Evolutionary conservation across 768 basidiomycete species (phyloP), one percentile per base, ranked within the genome.

Genomic region (Russula earlei): DNA sequence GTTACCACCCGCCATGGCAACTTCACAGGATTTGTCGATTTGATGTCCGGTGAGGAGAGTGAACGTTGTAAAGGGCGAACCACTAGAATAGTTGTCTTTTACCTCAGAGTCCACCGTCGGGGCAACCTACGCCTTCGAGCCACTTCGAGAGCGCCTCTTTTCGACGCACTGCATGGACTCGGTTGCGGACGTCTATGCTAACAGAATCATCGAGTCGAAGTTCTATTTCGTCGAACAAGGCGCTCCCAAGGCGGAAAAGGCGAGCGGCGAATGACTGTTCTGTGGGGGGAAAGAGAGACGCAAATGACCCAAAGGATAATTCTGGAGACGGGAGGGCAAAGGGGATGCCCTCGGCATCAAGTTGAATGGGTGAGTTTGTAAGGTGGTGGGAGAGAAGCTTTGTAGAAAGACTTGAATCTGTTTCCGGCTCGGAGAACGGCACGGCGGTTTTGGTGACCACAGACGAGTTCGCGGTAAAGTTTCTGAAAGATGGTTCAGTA

Each of bases 31-130:
- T 44, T 83, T 81, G 60, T 84, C 83, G n/a, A 94, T 72, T 65
- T 97, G 88, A 67, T 96, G 80, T 3, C 93, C 94, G 0, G 88
- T 87, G 2, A 99, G 78, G 52, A 85, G 79, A 1, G 82, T 78
- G 68, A 94, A 96, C 20, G 87, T 79, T 11, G 75, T 69, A 2
- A 77, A 69, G 22, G 84, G 74, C 8, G 77, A 65, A 15, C 74
- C 70, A 0, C 71, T 65, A 11, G 75, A 68, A 8, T 77, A 65
- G 50, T 73, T 72, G 38, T 77, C 74, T 51, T 76, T 75, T 27
- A 92, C 70, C 62, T 91, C 87, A 3, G 77, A 73, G 44, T 94
- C 91, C 17, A 95, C 83, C 0, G 76, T 66, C 3, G 84, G 71
- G 4, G 82, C 76, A 8, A 93, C 86, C n/a, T 9, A 82, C 79